Evolutionary conservation across 306 rosid genomes (phyloP).

Genomic region (Psophocarpus tetragonolobus): DNA sequence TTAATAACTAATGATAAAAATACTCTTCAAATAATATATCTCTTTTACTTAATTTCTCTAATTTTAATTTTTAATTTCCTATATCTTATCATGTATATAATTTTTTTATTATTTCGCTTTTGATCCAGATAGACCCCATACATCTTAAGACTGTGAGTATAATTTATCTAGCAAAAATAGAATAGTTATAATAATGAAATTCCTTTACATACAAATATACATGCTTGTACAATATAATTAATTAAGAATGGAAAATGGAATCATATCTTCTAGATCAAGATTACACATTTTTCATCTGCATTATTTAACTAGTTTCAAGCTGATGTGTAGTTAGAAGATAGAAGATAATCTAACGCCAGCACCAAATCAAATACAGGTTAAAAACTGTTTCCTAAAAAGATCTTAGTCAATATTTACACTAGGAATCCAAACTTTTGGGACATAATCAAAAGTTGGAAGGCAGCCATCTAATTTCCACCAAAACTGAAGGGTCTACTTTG

Average conservation of each 20-base stretch:
- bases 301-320: conserved; percentile 14
- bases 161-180: neutral
- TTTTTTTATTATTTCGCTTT: neutral
- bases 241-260: conserved; percentile 16
- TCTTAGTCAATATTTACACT: conserved; percentile 35
- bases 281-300: conserved; percentile 4
- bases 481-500: conserved; percentile 6
- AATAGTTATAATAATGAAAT: neutral
- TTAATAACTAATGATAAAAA: no score
- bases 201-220: neutral
- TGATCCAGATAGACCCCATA: neutral
- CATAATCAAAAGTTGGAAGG: conserved; percentile 44
- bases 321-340: neutral
- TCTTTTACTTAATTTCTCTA: neutral
- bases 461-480: conserved; percentile 36
- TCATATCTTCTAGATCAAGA: conserved; percentile 34
- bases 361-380: conserved; percentile 5
- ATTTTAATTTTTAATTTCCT: no score
- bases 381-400: conserved; percentile 12
- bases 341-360: neutral
- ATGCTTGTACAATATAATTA: neutral
- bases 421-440: conserved; percentile 34
- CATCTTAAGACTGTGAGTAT: neutral
- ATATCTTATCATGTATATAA: neutral
- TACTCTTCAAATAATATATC: neutral